phyloP scores from a whole-genome alignment of 73 alveolate species.

The Paramecium sonneborni region DNA sequence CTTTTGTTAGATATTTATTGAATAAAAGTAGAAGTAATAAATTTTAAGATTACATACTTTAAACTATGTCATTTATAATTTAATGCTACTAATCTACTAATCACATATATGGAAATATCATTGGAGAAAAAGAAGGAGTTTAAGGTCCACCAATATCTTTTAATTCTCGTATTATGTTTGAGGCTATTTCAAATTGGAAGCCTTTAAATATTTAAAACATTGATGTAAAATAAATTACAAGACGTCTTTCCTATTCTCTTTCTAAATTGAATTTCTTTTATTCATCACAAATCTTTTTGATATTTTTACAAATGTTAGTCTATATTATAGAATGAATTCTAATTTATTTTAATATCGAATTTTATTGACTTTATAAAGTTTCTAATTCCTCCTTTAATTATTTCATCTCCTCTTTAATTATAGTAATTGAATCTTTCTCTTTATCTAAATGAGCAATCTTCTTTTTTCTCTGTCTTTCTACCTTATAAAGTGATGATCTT shows the following conservation, averaged over 20 bases:
- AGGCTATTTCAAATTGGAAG: neutral
- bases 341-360: neutral
- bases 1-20: too few relatives aligned
- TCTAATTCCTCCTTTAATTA: neutral
- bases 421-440: neutral
- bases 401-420: neutral
- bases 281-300: neutral
- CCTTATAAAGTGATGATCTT: neutral
- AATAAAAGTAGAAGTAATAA: too few relatives aligned
- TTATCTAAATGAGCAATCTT: neutral
- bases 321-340: neutral
- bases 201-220: neutral
- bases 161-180: neutral
- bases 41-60: too few relatives aligned
- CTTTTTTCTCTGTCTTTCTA: neutral
- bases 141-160: neutral
- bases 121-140: slow-evolving; percentile 2
- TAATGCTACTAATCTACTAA: neutral
- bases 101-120: slow-evolving; percentile 27
- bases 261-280: neutral
- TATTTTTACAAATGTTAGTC: neutral
- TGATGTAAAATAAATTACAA: neutral
- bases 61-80: neutral
- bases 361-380: neutral
- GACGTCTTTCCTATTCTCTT: neutral